Evolutionary conservation across 2,329 filamentous ascomycete genomes (phyloP).

Genomic region (Fusarium bactridioides): DNA sequence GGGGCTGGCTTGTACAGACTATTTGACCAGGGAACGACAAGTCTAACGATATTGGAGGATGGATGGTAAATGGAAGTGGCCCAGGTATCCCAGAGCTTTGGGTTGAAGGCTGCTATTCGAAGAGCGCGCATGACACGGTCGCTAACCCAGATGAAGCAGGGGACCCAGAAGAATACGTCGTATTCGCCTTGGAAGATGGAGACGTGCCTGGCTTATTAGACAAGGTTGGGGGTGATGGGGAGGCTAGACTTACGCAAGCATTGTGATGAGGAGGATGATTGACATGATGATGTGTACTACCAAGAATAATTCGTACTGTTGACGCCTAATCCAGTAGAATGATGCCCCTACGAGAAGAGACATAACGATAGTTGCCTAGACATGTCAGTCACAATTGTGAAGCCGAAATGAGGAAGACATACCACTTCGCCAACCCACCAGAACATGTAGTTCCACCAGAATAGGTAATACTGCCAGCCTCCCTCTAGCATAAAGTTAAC

Average conservation of each 20-base stretch:
- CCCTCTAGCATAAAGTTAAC: constrained; percentile 44
- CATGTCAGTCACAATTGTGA: rapidly evolving
- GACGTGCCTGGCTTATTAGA: constrained; percentile 50
- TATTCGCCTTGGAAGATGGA: constrained; percentile 61
- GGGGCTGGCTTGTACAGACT: constrained; percentile 48
- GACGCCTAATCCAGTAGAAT: constrained; percentile 58
- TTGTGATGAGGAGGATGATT: constrained; percentile 56
- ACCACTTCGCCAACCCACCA: constrained; percentile 60
- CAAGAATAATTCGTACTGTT: constrained; percentile 62
- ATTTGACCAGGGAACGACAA: constrained; percentile 48
- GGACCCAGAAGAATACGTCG: constrained; percentile 59
- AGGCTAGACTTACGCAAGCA: constrained; percentile 56
- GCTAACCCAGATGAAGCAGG: constrained; percentile 56
- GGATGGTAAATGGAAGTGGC: constrained; percentile 48
- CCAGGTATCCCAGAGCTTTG: constrained; percentile 47
- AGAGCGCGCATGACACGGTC: constrained; percentile 57
- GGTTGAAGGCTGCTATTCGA: constrained; percentile 53
- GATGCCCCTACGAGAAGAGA: constrained; percentile 56
- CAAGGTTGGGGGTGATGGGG: rapidly evolving
- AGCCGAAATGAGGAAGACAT: neutral
- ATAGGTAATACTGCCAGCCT: constrained; percentile 46
- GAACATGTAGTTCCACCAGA: constrained; percentile 54
- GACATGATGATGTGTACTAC: constrained; percentile 61
- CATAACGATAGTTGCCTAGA: constrained; percentile 55
- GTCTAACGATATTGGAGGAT: constrained; percentile 52